These are phyloP conservation scores for Sparassis latifolia DNA, from an alignment of 1,284 basidiomycete species.

Conservation along the genomic window DNA sequence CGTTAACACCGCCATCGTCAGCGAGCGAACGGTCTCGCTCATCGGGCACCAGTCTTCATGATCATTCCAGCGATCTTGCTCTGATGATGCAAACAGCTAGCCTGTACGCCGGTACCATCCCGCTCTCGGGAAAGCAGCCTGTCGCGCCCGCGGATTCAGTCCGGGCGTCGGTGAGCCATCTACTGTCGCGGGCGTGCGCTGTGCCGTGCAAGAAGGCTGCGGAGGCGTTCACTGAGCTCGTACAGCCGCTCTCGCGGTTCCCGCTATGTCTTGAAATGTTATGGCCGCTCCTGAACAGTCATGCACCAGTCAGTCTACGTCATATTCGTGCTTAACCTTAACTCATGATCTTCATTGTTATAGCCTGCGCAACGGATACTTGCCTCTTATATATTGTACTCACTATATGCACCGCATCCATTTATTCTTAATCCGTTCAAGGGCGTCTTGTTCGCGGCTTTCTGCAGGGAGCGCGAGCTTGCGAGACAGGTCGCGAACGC, in stretches of 20 bases:
- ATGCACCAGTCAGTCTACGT: constrained; percentile 22
- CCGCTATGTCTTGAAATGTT: constrained; percentile 73
- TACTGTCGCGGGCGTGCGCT: constrained; percentile 55
- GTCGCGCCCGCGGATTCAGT: constrained; percentile 25
- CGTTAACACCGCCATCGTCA: neutral
- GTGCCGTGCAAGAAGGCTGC: constrained; percentile 69
- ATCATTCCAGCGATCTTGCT: neutral
- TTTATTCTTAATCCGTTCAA: constrained; percentile 74
- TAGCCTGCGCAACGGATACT: constrained; percentile 67
- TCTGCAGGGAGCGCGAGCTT: constrained; percentile 55
- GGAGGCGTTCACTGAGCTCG: constrained; percentile 63
- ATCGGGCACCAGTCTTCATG: neutral
- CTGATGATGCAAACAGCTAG: constrained; percentile 19
- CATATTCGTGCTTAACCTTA: neutral
- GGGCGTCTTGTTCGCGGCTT: constrained; percentile 57
- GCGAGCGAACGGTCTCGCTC: neutral
- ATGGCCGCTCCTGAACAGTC: constrained; percentile 57
- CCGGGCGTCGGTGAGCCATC: constrained; percentile 49
- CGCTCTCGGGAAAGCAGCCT: constrained; percentile 22
- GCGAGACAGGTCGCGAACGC: constrained; percentile 44
- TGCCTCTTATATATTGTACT: constrained; percentile 69
- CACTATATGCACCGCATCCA: constrained; percentile 69
- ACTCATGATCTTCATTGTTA: constrained; percentile 5
- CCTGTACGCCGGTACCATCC: constrained; percentile 14
- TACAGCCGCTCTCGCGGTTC: constrained; percentile 65